These are phyloP conservation scores for Penicillium oxalicum DNA, from an alignment of 2,329 filamentous ascomycete genomes.

Conservation along the genomic window DNA sequence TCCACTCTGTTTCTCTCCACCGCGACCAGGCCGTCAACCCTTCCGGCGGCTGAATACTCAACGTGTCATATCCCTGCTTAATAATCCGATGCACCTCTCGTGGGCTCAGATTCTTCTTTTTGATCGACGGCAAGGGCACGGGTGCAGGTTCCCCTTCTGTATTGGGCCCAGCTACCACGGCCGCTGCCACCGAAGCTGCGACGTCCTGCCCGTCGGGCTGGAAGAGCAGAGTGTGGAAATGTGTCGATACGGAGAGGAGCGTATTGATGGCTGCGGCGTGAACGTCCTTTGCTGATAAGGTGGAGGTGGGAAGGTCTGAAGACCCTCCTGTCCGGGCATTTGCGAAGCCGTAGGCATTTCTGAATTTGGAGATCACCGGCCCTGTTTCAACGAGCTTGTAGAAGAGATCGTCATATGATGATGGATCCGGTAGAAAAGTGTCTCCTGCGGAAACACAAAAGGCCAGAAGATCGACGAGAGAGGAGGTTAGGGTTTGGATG, in stretches of 20 bases:
- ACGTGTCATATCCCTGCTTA: constrained; percentile 90
- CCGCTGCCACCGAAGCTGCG: constrained; percentile 5
- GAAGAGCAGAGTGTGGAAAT: constrained; percentile 77
- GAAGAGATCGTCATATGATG: constrained; percentile 91
- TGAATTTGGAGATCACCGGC: constrained; percentile 74
- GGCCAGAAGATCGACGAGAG: constrained; percentile 75
- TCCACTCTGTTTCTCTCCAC: constrained; percentile 82
- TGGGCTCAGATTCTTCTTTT: constrained; percentile 67
- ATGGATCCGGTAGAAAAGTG: constrained; percentile 78
- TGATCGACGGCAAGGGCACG: constrained; percentile 27
- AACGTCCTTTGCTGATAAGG: constrained; percentile 17
- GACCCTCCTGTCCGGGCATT: constrained; percentile 9
- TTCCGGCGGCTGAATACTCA: constrained; percentile 85
- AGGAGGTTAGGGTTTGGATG: constrained; percentile 67
- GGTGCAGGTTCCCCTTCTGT: constrained; percentile 21
- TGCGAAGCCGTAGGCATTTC: constrained; percentile 60
- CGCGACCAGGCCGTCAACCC: constrained; percentile 78
- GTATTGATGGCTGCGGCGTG: constrained; percentile 70
- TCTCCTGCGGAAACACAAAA: constrained; percentile 82
- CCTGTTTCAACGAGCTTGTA: constrained; percentile 96
- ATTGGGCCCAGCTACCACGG: constrained; percentile 12
- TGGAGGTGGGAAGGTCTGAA: constrained; percentile 6
- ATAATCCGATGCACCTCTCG: constrained; percentile 84
- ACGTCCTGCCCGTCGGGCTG: constrained; percentile 47
- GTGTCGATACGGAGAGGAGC: constrained; percentile 67